Base-by-base conservation (phyloP, 2,329 filamentous ascomycete species). In the Cercospora sp. region DNA sequence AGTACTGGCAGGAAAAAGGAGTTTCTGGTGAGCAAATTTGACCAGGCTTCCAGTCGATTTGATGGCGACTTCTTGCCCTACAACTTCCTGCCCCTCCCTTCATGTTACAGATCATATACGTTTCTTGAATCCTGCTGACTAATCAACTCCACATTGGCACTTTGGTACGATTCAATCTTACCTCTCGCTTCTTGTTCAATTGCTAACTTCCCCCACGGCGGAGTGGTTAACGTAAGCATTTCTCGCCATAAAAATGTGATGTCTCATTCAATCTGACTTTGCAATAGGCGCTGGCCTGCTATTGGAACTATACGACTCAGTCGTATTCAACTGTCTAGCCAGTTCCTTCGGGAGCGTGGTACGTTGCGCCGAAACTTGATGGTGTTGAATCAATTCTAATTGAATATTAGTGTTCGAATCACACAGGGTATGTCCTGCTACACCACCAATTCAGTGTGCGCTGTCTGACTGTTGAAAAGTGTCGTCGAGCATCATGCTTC, bases 301-400 rank as follows among this genome's bases (percentile, higher is more conserved):
- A 55, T 55, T 55, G 49, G 49, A 55, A 55, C 49, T 55, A 55
- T 55, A 55, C 49, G 49, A 55, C 49, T 26, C 2, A 55, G 49
- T 55, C 49, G 49, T 55, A 30, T 55, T 28, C 49, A 28, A 55
- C 49, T 55, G 49, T 55, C 49, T 28, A 55, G 49, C 49, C 49
- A 55, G 49, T 55, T 55, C 49, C 49, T 55, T 55, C 21, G 49
- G 49, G 49, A 55, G 49, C 49, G 16, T 16, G 49, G 16, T 24
- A 24, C 1, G 43, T 49, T 10, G 3, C 3, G 2, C 2, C 10
- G 18, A 18, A 24, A 49, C 24, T 49, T 9, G 9, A 24, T 24
- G 6, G 6, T 43, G 16, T 6, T 40, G 16, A 43, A n/a, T n/a
- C 2, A 9, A 43, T 6, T 43, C 37, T 43, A 3, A 43, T 43